A percentile compares a stretch with the other conserved stretches of the same genome.
Conservation (phyloP, 257 asterid species). For the Sherardia arvensis region DNA sequence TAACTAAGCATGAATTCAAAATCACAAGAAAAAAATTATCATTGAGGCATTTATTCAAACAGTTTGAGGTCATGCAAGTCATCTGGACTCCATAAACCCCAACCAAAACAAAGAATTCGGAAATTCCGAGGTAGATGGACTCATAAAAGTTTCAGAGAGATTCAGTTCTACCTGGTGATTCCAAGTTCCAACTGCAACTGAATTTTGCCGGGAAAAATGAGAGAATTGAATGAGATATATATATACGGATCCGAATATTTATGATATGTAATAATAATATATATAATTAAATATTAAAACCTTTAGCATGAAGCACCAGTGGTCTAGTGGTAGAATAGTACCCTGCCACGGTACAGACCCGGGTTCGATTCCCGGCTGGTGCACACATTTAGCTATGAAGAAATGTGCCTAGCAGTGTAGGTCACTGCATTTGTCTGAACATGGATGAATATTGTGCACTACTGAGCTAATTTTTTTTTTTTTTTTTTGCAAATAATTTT, state of each 20-base stretch:
- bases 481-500: not conserved
- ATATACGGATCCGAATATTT: too few relatives aligned
- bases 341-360: constrained; percentile 99
- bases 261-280: too few relatives aligned
- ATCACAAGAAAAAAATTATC: not conserved
- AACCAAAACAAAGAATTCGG: not conserved
- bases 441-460: not conserved
- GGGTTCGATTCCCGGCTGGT: constrained; percentile 90
- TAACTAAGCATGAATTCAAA: not conserved
- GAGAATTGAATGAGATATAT: not conserved
- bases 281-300: too few relatives aligned
- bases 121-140: not conserved
- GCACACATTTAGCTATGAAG: constrained; percentile 11
- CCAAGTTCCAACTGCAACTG: not conserved
- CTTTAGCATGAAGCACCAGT: constrained; percentile 14
- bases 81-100: not conserved
- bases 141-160: not conserved
- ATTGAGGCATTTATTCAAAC: not conserved
- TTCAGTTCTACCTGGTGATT: not conserved
- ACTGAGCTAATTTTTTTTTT: constrained; percentile 11
- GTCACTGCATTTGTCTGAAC: not conserved
- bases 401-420: not conserved
- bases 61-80: not conserved
- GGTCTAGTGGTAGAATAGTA: constrained; percentile 34
- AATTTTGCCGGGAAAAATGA: not conserved